Base-by-base conservation (phyloP, 345 rosid genomes). In the Microcos paniculata region DNA sequence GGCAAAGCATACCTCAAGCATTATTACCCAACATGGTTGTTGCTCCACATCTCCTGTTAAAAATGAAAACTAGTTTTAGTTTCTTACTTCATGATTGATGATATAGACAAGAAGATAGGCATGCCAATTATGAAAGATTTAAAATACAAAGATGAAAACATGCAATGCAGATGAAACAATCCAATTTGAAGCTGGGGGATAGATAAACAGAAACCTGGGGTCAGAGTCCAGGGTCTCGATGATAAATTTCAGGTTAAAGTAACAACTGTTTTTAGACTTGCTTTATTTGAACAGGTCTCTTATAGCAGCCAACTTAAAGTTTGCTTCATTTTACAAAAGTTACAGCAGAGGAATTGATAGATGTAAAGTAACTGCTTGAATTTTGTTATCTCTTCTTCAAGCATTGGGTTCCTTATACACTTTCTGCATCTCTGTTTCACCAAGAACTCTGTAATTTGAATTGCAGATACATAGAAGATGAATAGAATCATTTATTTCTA, bases 21-120 rank as follows among this genome's bases (percentile, higher is more conserved):
- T 89, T 75, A 94, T 92, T 76, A 90, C 94, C 98, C 98, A 94
- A 76, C 97, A 94, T 35, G 98, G 97, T 69, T 90, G 93, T 81
- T 87, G 85, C 81, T 90, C 85, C 83, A 80, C 85, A 71, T 86
- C 83, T 52, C 91, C 98, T 90, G 88, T 79, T 53, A 53, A 71
- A 77, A 78, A 78, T 19, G 51, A 67, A 71, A 81, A 78, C 9
- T 35, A 58, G 75, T 35, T 70, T 77, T 38, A 83, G 11, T 65
- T 75, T 69, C 69, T 56, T 21, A 49, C 26, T 67, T 73, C 73
- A 48, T 51, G 24, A 76, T 78, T 35, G 52, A 59, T 73, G 52
- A 78, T 18, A 30, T 12, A 70, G 42, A 26, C 31, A 70, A 30
- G 18, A 49, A 30, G 59, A 70, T 11, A 51, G 18, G 15, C 26